Evolutionary conservation across 2,329 filamentous ascomycete species (phyloP), one percentile per base, ranked within the genome.

Genomic region (Nemania bipapillata): DNA sequence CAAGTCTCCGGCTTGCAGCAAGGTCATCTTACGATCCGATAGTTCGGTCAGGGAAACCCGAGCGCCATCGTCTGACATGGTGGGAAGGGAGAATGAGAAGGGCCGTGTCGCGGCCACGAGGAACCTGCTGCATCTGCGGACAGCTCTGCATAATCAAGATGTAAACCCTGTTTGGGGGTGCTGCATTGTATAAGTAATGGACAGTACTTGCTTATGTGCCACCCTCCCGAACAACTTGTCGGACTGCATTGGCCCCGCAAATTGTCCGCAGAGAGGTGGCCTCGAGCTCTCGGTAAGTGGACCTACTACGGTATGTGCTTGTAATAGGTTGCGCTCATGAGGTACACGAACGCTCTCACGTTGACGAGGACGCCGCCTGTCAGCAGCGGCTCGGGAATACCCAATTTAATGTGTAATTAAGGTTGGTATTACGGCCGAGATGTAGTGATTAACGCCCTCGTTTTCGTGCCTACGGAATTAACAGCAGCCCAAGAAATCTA

Each of bases 241-340:
- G 61, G 58, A 50, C 24, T 49, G 26, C 32, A 24, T 56, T n/a
- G 32, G 37, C 65, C 53, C 59, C 60, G 56, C 64, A 57, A 28
- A 22, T 9, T 53, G 40, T 35, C 54, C 58, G 61, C 53, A 63
- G 20, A 55, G 26, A 42, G 26, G 56, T 53, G 67, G 49, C 47
- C 58, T 65, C 55, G 65, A 70, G 65, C 62, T 35, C 53, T 66
- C 62, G 63, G 55, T 37, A 69, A 62, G 69, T 66, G 56, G 55
- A 47, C 26, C 66, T 61, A n/a, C 22, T 49, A 28, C 12, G 30
- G 30, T n/a, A n/a, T n/a, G n/a, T n/a, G n/a, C n/a, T n/a, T n/a
- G n/a, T n/a, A n/a, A n/a, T n/a, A n/a, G n/a, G n/a, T n/a, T n/a
- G 30, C 30, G 30, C 30, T 32, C 30, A 32, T 9, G 30, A 50